A percentile compares a stretch with the other conserved stretches of the same genome.
Conservation (phyloP, 2,329 filamentous ascomycete species). For the Claviceps capensis region DNA sequence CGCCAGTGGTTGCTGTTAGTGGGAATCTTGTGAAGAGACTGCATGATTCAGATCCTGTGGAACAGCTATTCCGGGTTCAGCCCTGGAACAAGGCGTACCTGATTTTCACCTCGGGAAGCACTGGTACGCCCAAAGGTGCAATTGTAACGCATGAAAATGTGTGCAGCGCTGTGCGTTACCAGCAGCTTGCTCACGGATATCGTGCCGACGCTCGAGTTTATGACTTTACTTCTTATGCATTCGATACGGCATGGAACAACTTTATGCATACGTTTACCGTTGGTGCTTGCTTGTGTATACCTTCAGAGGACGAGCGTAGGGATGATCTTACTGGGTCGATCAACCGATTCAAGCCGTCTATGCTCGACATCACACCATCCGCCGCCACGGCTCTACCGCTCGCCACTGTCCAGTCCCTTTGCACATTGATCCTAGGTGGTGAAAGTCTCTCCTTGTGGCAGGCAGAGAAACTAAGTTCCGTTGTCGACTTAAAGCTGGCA, state of each 20-base stretch:
- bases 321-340: conserved; percentile 6
- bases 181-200: conserved; percentile 9
- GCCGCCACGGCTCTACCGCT: neutral
- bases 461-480: neutral
- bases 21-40: neutral
- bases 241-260: conserved; percentile 4
- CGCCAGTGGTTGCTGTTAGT: neutral
- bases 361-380: conserved; percentile 4
- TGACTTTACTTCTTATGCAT: conserved; percentile 6
- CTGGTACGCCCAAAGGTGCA: conserved; percentile 14
- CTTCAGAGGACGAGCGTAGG: conserved; percentile 6
- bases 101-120: conserved; percentile 11
- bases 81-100: conserved; percentile 7
- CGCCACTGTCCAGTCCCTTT: conserved; percentile 1
- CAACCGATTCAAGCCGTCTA: conserved; percentile 1
- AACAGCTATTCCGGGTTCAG: neutral
- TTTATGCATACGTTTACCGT: conserved; percentile 2
- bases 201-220: conserved; percentile 8
- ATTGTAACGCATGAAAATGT: conserved; percentile 12
- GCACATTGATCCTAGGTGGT: conserved; percentile 1
- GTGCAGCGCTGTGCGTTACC: conserved; percentile 9
- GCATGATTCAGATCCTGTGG: neutral
- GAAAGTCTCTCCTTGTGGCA: neutral
- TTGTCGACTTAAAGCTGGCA: neutral
- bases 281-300: conserved; percentile 9